Percentiles rank a stretch among this genome's conserved stretches.
phyloP scores from a whole-genome alignment of 208 protist genomes.

The Novymonas esmeraldas region DNA sequence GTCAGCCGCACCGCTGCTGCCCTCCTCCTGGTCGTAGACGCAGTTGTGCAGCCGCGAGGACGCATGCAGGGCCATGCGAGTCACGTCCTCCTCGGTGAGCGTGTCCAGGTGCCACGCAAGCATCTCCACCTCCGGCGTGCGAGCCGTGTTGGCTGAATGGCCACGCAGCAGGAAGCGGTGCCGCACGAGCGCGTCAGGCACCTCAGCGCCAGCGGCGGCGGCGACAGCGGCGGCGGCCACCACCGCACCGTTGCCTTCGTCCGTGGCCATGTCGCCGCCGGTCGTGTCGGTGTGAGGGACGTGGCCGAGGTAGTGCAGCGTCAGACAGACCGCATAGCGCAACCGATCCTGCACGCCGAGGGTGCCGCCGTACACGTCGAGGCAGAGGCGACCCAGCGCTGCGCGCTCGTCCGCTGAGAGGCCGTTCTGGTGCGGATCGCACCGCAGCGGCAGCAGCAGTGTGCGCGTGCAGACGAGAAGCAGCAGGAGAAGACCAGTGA shows the following conservation, averaged over 20 bases:
- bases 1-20: conserved; percentile 31
- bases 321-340: conserved; percentile 74
- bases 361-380: conserved; percentile 60
- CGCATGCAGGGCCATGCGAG: conserved; percentile 48
- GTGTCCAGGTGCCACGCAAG: conserved; percentile 73
- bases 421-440: not conserved
- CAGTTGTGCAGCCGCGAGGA: conserved; percentile 84
- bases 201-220: conserved; percentile 28
- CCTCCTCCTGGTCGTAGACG: conserved; percentile 27
- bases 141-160: conserved; percentile 44
- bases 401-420: conserved; percentile 12
- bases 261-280: conserved; percentile 13
- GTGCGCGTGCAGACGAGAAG: conserved; percentile 31
- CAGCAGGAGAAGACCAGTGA: conserved; percentile 40
- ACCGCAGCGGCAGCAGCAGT: not conserved
- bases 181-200: conserved; percentile 47
- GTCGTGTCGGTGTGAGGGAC: not conserved
- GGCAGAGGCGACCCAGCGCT: conserved; percentile 27
- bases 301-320: conserved; percentile 67
- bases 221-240: not conserved
- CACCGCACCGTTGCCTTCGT: not conserved
- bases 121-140: conserved; percentile 84
- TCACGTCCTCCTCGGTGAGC: conserved; percentile 76
- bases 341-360: conserved; percentile 69
- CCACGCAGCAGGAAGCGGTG: conserved; percentile 70